These are phyloP conservation scores for Auricularia cornea DNA, from an alignment of 768 basidiomycete genomes.

Conservation along the genomic window DNA sequence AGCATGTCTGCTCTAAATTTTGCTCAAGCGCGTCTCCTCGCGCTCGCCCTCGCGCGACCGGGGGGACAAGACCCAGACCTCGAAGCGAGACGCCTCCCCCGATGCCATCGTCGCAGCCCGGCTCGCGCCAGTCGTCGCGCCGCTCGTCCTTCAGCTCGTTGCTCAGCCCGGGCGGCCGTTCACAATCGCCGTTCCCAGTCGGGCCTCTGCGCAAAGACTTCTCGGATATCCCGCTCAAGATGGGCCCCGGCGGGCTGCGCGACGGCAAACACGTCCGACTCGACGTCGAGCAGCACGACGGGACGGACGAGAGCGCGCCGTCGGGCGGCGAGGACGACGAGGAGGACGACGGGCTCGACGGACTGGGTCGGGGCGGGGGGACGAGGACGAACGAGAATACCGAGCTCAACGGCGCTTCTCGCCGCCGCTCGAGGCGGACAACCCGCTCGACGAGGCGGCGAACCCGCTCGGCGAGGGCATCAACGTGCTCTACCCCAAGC, in stretches of 20 bases:
- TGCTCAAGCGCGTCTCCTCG: neutral
- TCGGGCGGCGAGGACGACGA: conserved; percentile 43
- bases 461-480: conserved; percentile 89
- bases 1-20: neutral
- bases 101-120: neutral
- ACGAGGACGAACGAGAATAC: conserved; percentile 81
- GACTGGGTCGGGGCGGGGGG: conserved; percentile 42
- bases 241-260: neutral
- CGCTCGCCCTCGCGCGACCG: neutral
- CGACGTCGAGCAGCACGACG: neutral
- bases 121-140: neutral
- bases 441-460: conserved; percentile 27
- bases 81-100: neutral
- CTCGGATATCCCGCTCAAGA: neutral
- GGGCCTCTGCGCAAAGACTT: neutral
- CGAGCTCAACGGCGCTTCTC: conserved; percentile 66
- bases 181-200: neutral
- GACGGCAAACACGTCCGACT: conserved; percentile 24
- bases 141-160: neutral
- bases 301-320: conserved; percentile 14
- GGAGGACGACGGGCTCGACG: conserved; percentile 47
- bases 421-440: conserved; percentile 14
- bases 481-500: conserved; percentile 52
- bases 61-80: neutral
- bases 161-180: neutral